phyloP scores from a whole-genome alignment of 2,329 filamentous ascomycete species.

The Fusarium nanum region DNA sequence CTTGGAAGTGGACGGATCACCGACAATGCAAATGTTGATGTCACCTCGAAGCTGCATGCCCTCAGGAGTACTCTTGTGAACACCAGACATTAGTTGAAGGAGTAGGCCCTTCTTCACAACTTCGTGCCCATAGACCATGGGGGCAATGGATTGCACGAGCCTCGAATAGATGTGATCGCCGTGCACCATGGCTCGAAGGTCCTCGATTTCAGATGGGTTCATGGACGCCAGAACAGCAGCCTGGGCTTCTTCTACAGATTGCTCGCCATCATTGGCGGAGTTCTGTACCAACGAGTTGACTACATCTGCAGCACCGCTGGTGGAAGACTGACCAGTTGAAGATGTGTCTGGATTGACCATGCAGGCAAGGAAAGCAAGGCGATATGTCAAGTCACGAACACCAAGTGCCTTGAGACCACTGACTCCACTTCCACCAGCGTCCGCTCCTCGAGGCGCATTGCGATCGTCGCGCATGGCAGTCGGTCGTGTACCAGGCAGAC shows the following conservation, averaged over 20 bases:
- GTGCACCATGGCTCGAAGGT: constrained; percentile 93
- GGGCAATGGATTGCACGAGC: constrained; percentile 91
- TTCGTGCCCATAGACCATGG: constrained; percentile 96
- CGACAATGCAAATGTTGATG: constrained; percentile 98
- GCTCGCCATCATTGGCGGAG: constrained; percentile 72
- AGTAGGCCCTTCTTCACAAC: constrained; percentile 98
- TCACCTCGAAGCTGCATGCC: constrained; percentile 96
- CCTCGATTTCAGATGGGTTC: constrained; percentile 87
- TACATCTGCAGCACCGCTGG: constrained; percentile 76
- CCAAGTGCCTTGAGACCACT: constrained; percentile 91
- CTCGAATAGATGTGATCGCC: constrained; percentile 94
- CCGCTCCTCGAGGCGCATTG: constrained; percentile 76
- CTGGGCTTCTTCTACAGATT: constrained; percentile 86
- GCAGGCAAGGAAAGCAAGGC: constrained; percentile 94
- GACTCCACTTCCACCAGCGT: constrained; percentile 86
- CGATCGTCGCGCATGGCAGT: constrained; percentile 87
- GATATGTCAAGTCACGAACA: constrained; percentile 94
- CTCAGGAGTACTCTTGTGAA: constrained; percentile 90
- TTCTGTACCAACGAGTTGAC: constrained; percentile 78
- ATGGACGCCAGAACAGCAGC: constrained; percentile 88
- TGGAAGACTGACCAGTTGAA: constrained; percentile 79
- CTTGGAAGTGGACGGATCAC: constrained; percentile 96
- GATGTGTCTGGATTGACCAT: constrained; percentile 94
- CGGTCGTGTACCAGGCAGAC: constrained; percentile 85
- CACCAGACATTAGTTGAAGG: constrained; percentile 94